A percentile compares a stretch with the other conserved stretches of the same genome.
Evolutionary conservation across 2,329 filamentous ascomycete species (phyloP).

Genomic region (Aureobasidium leucospermi): DNA sequence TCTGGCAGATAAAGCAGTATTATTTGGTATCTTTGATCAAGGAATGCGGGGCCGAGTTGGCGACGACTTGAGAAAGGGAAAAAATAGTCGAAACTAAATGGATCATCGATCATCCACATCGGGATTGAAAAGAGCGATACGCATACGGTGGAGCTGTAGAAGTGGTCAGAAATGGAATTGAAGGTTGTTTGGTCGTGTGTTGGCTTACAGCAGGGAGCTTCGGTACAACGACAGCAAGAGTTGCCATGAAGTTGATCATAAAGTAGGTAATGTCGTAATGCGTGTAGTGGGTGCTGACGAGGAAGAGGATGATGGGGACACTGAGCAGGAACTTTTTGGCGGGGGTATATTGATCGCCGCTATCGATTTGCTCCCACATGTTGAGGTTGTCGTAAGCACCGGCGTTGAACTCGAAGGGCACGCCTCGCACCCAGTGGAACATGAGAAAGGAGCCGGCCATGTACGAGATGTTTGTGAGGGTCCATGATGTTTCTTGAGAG

Average conservation of each 20-base stretch:
- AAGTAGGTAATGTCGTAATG: slow-evolving; percentile 98
- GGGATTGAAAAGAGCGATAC: slow-evolving; percentile 29
- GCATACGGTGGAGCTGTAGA: slow-evolving; percentile 30
- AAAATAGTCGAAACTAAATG: not conserved
- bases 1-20: slow-evolving; percentile 7
- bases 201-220: slow-evolving; percentile 83
- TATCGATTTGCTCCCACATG: slow-evolving; percentile 99
- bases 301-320: slow-evolving; percentile 88
- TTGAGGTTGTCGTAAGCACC: slow-evolving; percentile 99
- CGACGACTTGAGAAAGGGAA: not conserved
- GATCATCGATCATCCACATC: slow-evolving; percentile 22
- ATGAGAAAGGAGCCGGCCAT: slow-evolving; percentile 99
- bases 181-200: slow-evolving; percentile 1
- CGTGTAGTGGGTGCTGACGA: slow-evolving; percentile 97
- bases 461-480: slow-evolving; percentile 95
- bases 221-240: slow-evolving; percentile 86
- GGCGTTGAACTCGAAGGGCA: slow-evolving; percentile 97
- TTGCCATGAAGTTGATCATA: slow-evolving; percentile 90
- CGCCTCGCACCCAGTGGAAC: slow-evolving; percentile 98
- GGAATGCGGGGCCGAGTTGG: slow-evolving; percentile 4
- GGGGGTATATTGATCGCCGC: slow-evolving; percentile 95
- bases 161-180: not conserved
- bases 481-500: slow-evolving; percentile 98
- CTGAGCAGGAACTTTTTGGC: slow-evolving; percentile 97
- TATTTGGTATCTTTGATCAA: slow-evolving; percentile 14